A percentile compares a stretch with the other conserved stretches of the same genome.
Evolutionary conservation across 768 basidiomycete species (phyloP).

Genomic region (Coprinopsis sp.): DNA sequence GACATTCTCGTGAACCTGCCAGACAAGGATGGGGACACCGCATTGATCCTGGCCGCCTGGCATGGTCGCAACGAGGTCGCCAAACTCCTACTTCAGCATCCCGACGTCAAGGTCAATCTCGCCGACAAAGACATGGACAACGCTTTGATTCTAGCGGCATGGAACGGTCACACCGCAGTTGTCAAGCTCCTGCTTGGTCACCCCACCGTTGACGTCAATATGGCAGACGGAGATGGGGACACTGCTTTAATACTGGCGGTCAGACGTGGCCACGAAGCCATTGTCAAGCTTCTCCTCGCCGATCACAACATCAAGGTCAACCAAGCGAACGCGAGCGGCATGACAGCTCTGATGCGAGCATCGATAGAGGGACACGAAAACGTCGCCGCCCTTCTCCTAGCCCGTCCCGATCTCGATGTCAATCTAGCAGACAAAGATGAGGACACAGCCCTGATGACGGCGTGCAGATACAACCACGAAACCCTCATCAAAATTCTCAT

Average conservation of each 20-base stretch:
- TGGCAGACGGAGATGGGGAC: background rate
- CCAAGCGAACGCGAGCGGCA: background rate
- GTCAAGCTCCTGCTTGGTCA: background rate
- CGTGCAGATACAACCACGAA: too few species aligned
- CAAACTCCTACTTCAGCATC: background rate
- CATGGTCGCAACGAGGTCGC: background rate
- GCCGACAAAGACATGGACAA: background rate
- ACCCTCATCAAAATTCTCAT: too few species aligned
- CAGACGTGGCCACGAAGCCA: background rate
- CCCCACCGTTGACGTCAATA: background rate
- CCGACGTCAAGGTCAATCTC: background rate
- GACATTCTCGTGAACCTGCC: too few species aligned
- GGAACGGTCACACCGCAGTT: background rate
- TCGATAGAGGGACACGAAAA: background rate
- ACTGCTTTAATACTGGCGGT: background rate
- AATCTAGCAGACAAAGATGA: background rate
- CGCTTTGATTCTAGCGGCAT: background rate
- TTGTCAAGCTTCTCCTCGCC: background rate
- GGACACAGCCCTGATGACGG: background rate
- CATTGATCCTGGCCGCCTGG: background rate
- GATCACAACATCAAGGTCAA: background rate
- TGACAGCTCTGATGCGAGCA: background rate
- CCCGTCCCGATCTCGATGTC: background rate
- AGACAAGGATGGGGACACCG: background rate
- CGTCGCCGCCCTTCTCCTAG: background rate